Evolutionary conservation across 164 flowering plant species (phyloP), one percentile per base, ranked within the genome.

Genomic region (Echeveria elegans): DNA sequence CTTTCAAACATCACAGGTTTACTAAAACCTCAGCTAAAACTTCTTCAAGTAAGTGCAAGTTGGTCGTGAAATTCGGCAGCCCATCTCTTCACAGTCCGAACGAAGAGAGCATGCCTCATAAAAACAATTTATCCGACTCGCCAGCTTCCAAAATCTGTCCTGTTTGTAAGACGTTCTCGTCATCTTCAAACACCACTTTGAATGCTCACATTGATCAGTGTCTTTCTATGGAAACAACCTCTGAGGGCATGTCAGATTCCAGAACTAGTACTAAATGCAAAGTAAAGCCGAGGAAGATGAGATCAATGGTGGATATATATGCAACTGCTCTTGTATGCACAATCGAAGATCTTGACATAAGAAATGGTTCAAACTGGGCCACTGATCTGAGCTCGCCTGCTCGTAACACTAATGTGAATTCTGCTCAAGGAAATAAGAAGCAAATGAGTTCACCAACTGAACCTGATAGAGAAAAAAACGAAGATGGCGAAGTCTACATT

Each of bases 131-230:
- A 32, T 75, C 89, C 6, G 96, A 89, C 36, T 68, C 89, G 68
- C 86, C 88, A 90, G 81, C 89, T 77, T 87, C 92, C 6, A 87
- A 87, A 76, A 74, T 81, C 59, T 92, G 98, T 81, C 98, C 98
- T 74, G 93, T 92, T 73, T 92, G 98, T 80, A 84, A 84, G 70
- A 84, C 81, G 2, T 93, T 93, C 72, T 78, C 93, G 7, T 93
- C 96, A 15, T 79, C 94, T 19, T 90, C 98, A 19, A 90, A 90
- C 77, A 93, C 98, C 53, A 90, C 96, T 30, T 81, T 93, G 80
- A 93, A 93, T 79, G 97, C 97, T 63, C 98, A 93, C 72, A 93
- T 93, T 18, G 98, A 93, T 71, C 96, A 87, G 72, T 93, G 98
- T 72, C 92, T 90, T 40, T 81, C 89, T 30, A 79, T 59, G 28